Evolutionary conservation across 305 asterid species (phyloP).

Genomic region (Fraxinus sp.): DNA sequence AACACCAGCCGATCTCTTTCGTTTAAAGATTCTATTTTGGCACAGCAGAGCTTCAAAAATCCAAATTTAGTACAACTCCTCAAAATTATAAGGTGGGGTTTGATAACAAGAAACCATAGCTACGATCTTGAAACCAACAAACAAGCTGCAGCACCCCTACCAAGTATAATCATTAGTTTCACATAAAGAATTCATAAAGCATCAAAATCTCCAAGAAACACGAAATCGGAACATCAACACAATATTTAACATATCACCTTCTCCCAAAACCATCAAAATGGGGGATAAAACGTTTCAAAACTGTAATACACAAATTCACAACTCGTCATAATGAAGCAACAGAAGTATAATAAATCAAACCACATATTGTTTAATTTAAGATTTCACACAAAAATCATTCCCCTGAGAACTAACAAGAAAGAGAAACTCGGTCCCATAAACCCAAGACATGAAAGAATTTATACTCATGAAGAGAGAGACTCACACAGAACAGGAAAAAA

Average conservation of each 20-base stretch:
- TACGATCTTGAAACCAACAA: constrained; percentile 11
- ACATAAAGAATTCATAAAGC: neutral
- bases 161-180: neutral
- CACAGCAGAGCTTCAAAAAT: neutral
- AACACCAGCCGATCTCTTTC: neutral
- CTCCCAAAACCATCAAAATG: neutral
- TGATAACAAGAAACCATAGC: constrained; percentile 12
- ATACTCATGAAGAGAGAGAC: neutral
- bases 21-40: neutral
- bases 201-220: constrained; percentile 10
- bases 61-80: neutral
- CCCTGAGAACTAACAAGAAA: neutral
- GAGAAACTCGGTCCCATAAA: constrained; percentile 8
- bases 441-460: neutral
- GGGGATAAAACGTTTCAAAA: neutral
- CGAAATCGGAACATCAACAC: neutral
- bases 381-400: neutral
- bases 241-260: neutral
- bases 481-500: neutral
- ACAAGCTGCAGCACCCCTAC: constrained; percentile 10
- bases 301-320: neutral
- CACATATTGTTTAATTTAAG: neutral
- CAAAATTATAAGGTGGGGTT: neutral
- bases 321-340: neutral
- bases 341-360: neutral